Percentiles rank a stretch among this genome's conserved stretches.
Conservation (phyloP, 2,329 filamentous ascomycete genomes). For the Fusarium armeniacum region DNA sequence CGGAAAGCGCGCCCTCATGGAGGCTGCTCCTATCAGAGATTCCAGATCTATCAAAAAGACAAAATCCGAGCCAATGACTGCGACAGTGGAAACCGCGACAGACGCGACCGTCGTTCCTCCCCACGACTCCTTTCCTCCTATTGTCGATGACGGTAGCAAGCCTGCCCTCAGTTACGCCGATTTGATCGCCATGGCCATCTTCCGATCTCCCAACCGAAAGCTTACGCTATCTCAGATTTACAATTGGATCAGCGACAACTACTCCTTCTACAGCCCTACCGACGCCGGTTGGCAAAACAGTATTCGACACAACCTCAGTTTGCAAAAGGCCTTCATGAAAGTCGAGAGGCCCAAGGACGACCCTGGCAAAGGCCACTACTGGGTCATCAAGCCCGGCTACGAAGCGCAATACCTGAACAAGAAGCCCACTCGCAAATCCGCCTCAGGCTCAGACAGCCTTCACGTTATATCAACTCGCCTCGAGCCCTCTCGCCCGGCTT, state of each 20-base stretch:
- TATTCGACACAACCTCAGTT: conserved; percentile 95
- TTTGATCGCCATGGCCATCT: conserved; percentile 96
- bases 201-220: conserved; percentile 84
- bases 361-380: conserved; percentile 97
- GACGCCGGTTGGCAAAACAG: conserved; percentile 99
- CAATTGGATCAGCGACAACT: conserved; percentile 99
- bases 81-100: conserved; percentile 8
- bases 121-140: conserved; percentile 82
- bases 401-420: conserved; percentile 92
- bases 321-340: conserved; percentile 97
- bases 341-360: conserved; percentile 97
- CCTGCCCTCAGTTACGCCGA: conserved; percentile 94
- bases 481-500: conserved; percentile 63
- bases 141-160: conserved; percentile 89
- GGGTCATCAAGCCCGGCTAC: conserved; percentile 91
- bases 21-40: conserved; percentile 80
- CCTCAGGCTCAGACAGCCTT: conserved; percentile 69
- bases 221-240: conserved; percentile 96
- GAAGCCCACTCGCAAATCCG: conserved; percentile 75
- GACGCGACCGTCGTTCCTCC: conserved; percentile 66
- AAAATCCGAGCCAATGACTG: conserved; percentile 66
- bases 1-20: conserved; percentile 75
- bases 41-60: conserved; percentile 75
- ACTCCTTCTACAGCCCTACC: conserved; percentile 84
- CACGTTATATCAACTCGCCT: conserved; percentile 70